Base-by-base conservation (phyloP, 2,329 filamentous ascomycete species). In the Chaetomium sp. region DNA sequence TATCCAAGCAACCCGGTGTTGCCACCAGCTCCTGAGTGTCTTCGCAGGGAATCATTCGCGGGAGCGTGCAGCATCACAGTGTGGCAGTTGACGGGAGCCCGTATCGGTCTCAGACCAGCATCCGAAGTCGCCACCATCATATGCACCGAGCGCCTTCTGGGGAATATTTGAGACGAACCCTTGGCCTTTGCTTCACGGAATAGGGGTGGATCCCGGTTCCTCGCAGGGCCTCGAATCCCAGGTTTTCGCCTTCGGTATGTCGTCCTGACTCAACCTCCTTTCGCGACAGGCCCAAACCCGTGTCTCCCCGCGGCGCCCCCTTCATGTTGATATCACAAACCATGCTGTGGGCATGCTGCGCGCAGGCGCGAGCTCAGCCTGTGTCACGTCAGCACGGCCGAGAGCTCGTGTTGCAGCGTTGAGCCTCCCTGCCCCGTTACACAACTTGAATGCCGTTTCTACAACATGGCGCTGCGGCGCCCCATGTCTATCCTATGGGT, bases 51-150 rank as follows among this genome's bases (percentile, higher is more conserved):
- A 64, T 57, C 64, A 59, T 66, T 51, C 31, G 56, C 70, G 70
- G 70, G 60, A 65, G 55, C 51, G 57, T 68, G 65, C 70, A 69
- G 64, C 65, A 69, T 69, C 66, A 67, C 60, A 33, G 62, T 67
- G 59, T 47, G 23, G 63, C 65, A 31, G 9, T 29, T 54, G 55
- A 38, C 55, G 33, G 58, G 13, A 25, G 35, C 50, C 50, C 57
- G 38, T 55, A 60, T 57, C 60, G 45, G 59, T 45, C 35, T 25
- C 23, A 29, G 49, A 13, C 60, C 25, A 60, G 10, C 42, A 29
- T 57, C 53, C 33, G 31, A 12, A 45, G n/a, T 19, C 27, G n/a
- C 33, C 19, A 13, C 16, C n/a, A 42, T 7, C 38, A 13, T 21
- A 33, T 19, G 23, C 27, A 19, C n/a, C 49, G 16, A 55, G 42